Percentiles rank a stretch among this genome's conserved stretches.
Evolutionary conservation across 768 basidiomycete genomes (phyloP).

Genomic region (Suillus alpinus): DNA sequence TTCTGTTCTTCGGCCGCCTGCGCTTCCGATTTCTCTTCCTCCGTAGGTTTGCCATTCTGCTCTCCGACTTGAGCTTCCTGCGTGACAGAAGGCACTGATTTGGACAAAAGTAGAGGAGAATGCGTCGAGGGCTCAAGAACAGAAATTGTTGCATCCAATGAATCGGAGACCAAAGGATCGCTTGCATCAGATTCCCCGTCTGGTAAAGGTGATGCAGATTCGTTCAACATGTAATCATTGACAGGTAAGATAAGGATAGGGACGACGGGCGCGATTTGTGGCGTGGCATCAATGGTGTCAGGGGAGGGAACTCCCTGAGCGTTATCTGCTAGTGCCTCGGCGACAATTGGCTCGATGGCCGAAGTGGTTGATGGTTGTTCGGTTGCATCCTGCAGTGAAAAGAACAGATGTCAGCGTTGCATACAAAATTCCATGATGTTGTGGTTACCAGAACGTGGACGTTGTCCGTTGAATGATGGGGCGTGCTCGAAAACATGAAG

Average conservation of each 20-base stretch:
- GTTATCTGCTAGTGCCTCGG: constrained; percentile 4
- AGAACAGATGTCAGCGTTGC: background rate
- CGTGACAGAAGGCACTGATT: background rate
- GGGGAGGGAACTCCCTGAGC: background rate
- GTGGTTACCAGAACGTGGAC: background rate
- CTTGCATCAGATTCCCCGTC: background rate
- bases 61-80: constrained; percentile 1
- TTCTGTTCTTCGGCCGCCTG: constrained; percentile 1
- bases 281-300: constrained; percentile 7
- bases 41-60: background rate
- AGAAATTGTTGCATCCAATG: constrained; percentile 1
- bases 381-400: background rate
- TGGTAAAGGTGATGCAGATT: constrained; percentile 10
- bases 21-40: background rate
- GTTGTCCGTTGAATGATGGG: background rate
- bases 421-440: background rate
- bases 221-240: constrained; percentile 36
- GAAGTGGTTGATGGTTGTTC: constrained; percentile 12
- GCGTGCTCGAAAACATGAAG: background rate
- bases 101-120: constrained; percentile 12
- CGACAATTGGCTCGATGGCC: constrained; percentile 14
- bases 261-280: constrained; percentile 29
- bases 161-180: background rate
- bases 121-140: constrained; percentile 18
- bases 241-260: constrained; percentile 41